These are phyloP conservation scores for Agrocybe praecox DNA, from an alignment of 768 basidiomycete genomes.

Conservation along the genomic window DNA sequence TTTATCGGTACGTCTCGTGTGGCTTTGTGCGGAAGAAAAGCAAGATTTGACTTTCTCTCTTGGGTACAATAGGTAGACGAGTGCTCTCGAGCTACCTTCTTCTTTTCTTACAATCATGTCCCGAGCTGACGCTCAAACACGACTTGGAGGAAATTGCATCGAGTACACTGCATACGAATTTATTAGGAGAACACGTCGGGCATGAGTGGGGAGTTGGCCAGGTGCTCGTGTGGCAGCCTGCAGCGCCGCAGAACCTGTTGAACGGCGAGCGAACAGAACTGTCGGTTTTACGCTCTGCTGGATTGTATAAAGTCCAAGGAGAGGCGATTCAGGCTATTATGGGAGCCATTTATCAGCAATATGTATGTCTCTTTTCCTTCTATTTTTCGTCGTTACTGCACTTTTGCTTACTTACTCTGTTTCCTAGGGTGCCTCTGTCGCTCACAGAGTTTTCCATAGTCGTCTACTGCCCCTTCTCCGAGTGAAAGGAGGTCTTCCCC, in stretches of 20 bases:
- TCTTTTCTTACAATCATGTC: slow-evolving; percentile 65
- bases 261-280: slow-evolving; percentile 26
- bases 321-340: slow-evolving; percentile 76
- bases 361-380: slow-evolving; percentile 49
- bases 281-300: slow-evolving; percentile 53
- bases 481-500: slow-evolving; percentile 43
- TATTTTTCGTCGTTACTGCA: not conserved
- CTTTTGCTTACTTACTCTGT: slow-evolving; percentile 6
- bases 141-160: slow-evolving; percentile 61
- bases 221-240: slow-evolving; percentile 75
- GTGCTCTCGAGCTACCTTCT: slow-evolving; percentile 76
- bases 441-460: slow-evolving; percentile 54
- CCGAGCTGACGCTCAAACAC: slow-evolving; percentile 45
- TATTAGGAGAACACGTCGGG: slow-evolving; percentile 75
- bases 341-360: slow-evolving; percentile 80
- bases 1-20: slow-evolving; percentile 63
- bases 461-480: slow-evolving; percentile 47
- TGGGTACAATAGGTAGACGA: slow-evolving; percentile 53
- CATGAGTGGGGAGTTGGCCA: slow-evolving; percentile 74
- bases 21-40: not conserved
- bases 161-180: slow-evolving; percentile 66
- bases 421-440: slow-evolving; percentile 45
- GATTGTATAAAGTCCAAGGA: slow-evolving; percentile 78
- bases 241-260: slow-evolving; percentile 42
- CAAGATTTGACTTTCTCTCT: not conserved